These are phyloP conservation scores for Magnusiomyces suaveolens DNA, from an alignment of 1,139 yeast species.

Conservation along the genomic window DNA sequence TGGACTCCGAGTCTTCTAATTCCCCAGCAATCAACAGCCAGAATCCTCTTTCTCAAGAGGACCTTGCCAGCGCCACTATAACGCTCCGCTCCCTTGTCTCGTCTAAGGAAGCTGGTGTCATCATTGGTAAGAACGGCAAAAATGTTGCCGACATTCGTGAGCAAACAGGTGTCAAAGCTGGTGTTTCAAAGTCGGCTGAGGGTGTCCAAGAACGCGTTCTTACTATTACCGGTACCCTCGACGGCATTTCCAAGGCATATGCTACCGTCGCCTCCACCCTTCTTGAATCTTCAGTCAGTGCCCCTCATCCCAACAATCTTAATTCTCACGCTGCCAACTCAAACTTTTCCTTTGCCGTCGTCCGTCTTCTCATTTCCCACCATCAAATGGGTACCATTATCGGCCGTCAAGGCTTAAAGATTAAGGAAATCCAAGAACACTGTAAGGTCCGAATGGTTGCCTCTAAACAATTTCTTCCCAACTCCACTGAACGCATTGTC, in stretches of 20 bases:
- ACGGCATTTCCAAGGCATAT: slow-evolving; percentile 62
- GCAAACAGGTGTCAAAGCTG: slow-evolving; percentile 75
- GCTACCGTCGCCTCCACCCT: slow-evolving; percentile 64
- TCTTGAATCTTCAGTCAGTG: slow-evolving; percentile 30
- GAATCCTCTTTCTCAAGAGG: slow-evolving; percentile 11
- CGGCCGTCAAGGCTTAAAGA: slow-evolving; percentile 76
- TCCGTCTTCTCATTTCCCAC: slow-evolving; percentile 72
- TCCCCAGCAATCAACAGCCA: not conserved
- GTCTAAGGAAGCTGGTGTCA: slow-evolving; percentile 83
- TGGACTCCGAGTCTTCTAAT: not conserved
- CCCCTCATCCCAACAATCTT: slow-evolving; percentile 42
- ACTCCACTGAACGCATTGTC: slow-evolving; percentile 77
- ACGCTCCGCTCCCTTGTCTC: slow-evolving; percentile 59
- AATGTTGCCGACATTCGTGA: slow-evolving; percentile 73
- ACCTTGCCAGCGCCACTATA: slow-evolving; percentile 15
- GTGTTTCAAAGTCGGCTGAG: slow-evolving; percentile 70
- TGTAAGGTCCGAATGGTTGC: slow-evolving; percentile 77
- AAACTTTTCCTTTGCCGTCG: slow-evolving; percentile 43
- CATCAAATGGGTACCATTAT: slow-evolving; percentile 85
- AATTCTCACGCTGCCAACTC: slow-evolving; percentile 37
- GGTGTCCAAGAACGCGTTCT: slow-evolving; percentile 81
- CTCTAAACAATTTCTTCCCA: slow-evolving; percentile 73
- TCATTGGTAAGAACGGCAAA: slow-evolving; percentile 79
- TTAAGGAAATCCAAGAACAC: slow-evolving; percentile 66
- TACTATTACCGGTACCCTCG: slow-evolving; percentile 72